A percentile compares a stretch with the other conserved stretches of the same genome.
These are phyloP conservation scores for Penicillium ucsense DNA, from an alignment of 495 filamentous ascomycete genomes.

Conservation along the genomic window DNA sequence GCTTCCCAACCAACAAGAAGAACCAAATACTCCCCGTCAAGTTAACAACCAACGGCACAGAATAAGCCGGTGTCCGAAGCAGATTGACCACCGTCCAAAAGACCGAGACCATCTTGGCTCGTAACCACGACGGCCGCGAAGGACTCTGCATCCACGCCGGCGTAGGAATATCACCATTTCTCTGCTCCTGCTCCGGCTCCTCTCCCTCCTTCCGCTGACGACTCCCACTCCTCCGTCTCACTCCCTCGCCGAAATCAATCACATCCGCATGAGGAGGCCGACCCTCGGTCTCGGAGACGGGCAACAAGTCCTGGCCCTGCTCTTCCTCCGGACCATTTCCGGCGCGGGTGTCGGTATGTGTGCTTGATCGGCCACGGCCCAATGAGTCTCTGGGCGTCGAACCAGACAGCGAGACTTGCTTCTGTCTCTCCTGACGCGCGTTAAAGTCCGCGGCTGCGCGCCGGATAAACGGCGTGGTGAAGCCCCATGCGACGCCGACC, in stretches of 20 bases:
- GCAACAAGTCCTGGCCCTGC: constrained; percentile 17
- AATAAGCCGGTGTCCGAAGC: constrained; percentile 71
- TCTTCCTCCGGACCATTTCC: background rate
- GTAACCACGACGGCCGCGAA: constrained; percentile 33
- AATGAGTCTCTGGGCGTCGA: background rate
- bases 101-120: constrained; percentile 43
- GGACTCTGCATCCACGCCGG: constrained; percentile 17
- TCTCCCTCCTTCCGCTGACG: background rate
- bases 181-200: constrained; percentile 7
- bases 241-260: background rate
- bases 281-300: constrained; percentile 2
- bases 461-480: constrained; percentile 50
- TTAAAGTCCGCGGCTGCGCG: constrained; percentile 50
- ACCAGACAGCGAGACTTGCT: background rate
- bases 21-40: constrained; percentile 96
- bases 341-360: background rate
- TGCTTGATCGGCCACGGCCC: constrained; percentile 8
- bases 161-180: constrained; percentile 10
- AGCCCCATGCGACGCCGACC: constrained; percentile 81
- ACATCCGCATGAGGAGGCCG: no score
- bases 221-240: constrained; percentile 14
- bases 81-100: constrained; percentile 71
- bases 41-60: constrained; percentile 77
- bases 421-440: constrained; percentile 33
- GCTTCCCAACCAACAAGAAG: constrained; percentile 85